These are phyloP conservation scores for Penicillium taxi DNA, from an alignment of 495 filamentous ascomycete species.

Conservation along the genomic window DNA sequence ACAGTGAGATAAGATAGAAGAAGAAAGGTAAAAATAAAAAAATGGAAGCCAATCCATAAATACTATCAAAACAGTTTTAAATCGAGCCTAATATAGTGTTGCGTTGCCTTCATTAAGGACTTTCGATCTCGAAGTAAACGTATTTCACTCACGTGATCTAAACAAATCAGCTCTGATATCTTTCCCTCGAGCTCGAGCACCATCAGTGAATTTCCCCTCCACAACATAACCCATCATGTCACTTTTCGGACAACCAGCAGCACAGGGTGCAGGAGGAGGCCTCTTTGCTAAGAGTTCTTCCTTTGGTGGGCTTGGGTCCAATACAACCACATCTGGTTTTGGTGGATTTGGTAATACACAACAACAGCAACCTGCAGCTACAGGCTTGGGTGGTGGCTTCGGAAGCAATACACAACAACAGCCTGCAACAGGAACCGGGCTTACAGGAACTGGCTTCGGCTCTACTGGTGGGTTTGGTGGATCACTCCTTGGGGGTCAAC, in stretches of 20 bases:
- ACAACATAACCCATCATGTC: constrained; percentile 24
- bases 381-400: constrained; percentile 30
- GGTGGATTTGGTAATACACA: constrained; percentile 21
- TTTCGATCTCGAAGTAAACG: too few species aligned
- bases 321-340: constrained; percentile 13
- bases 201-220: constrained; percentile 12
- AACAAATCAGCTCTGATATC: constrained; percentile 24
- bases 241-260: constrained; percentile 35
- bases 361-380: constrained; percentile 8
- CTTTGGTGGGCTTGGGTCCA: constrained; percentile 25
- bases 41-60: too few species aligned
- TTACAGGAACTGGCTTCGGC: too few species aligned
- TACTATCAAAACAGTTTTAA: too few species aligned
- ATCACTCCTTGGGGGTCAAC: too few species aligned
- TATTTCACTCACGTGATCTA: constrained; percentile 27
- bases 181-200: constrained; percentile 20
- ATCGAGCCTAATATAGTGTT: too few species aligned
- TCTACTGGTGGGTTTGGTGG: too few species aligned
- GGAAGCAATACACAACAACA: constrained; percentile 26
- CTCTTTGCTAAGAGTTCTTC: constrained; percentile 32
- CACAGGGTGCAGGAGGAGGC: constrained; percentile 16
- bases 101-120: too few species aligned
- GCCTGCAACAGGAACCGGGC: too few species aligned
- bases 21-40: too few species aligned
- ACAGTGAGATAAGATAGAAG: too few species aligned